These are phyloP conservation scores for Ophiognomonia clavigignenti-juglandacearum DNA, from an alignment of 2,329 filamentous ascomycete species.

Conservation along the genomic window DNA sequence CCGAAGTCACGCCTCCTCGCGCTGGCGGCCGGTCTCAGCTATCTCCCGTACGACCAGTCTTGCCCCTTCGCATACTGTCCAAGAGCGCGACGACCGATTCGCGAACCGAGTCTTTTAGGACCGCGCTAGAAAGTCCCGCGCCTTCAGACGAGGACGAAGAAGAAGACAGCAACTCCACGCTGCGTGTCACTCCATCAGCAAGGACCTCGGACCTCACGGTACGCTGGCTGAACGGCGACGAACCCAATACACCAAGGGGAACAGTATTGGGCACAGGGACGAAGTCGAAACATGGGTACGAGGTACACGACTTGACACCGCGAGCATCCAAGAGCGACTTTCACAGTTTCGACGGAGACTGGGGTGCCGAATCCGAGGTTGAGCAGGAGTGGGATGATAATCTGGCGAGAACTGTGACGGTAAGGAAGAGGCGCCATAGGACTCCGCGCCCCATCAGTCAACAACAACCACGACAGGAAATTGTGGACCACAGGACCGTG, in stretches of 20 bases:
- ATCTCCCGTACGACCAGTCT: constrained; percentile 39
- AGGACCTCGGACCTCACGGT: constrained; percentile 41
- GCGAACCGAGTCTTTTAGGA: constrained; percentile 67
- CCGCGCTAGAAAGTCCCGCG: constrained; percentile 60
- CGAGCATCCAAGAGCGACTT: constrained; percentile 41
- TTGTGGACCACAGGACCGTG: constrained; percentile 42
- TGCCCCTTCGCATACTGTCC: constrained; percentile 44
- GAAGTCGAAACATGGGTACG: constrained; percentile 34
- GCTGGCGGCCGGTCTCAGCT: constrained; percentile 31
- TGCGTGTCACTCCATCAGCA: constrained; percentile 34
- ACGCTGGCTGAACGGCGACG: constrained; percentile 30
- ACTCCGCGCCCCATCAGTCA: constrained; percentile 19
- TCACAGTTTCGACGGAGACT: constrained; percentile 55
- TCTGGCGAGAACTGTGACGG: constrained; percentile 47
- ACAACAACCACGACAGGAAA: constrained; percentile 30
- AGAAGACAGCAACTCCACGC: constrained; percentile 43
- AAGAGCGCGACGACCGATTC: constrained; percentile 55
- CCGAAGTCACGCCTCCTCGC: constrained; percentile 69
- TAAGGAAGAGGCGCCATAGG: constrained; percentile 39
- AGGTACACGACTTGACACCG: constrained; percentile 35
- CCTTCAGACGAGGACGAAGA: constrained; percentile 43
- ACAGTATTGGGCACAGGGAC: constrained; percentile 40
- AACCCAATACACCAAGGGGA: constrained; percentile 27
- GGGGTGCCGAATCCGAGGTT: constrained; percentile 43
- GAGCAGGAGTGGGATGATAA: constrained; percentile 53